phyloP scores from a whole-genome alignment of 257 asterid genomes.

The Buddleja alternifolia region DNA sequence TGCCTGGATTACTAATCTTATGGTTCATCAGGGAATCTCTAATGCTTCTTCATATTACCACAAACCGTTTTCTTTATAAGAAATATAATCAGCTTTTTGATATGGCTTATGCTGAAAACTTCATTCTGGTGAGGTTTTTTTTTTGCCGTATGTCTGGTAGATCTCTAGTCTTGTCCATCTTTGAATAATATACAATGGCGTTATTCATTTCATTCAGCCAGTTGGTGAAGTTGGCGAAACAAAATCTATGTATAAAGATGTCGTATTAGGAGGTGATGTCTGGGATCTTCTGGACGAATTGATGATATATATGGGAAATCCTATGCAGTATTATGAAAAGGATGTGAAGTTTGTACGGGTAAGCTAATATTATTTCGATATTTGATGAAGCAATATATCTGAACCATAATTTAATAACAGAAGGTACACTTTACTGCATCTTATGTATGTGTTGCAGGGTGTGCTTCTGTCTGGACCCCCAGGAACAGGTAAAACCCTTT shows the following conservation, averaged over 20 bases:
- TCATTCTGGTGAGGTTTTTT: constrained; percentile 68
- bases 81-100: constrained; percentile 85
- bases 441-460: constrained; percentile 68
- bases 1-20: constrained; percentile 86
- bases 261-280: constrained; percentile 97
- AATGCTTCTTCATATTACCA: constrained; percentile 77
- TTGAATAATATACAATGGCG: constrained; percentile 29
- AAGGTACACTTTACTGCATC: constrained; percentile 14
- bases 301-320: constrained; percentile 95
- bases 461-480: constrained; percentile 99
- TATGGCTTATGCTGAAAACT: constrained; percentile 93
- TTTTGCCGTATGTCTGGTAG: constrained; percentile 2
- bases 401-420: constrained; percentile 24
- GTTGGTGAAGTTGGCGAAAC: constrained; percentile 86
- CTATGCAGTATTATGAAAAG: constrained; percentile 92
- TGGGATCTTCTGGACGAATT: constrained; percentile 98
- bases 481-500: constrained; percentile 97
- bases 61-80: constrained; percentile 77
- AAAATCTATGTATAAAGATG: constrained; percentile 88
- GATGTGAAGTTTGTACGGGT: constrained; percentile 96
- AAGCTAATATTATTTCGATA: constrained; percentile 37
- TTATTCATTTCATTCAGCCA: constrained; percentile 68
- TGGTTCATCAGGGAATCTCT: constrained; percentile 91
- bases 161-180: constrained; percentile 20
- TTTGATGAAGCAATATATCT: constrained; percentile 21